Conservation (phyloP, 2,329 filamentous ascomycete genomes). For the Diaporthe sp. region DNA sequence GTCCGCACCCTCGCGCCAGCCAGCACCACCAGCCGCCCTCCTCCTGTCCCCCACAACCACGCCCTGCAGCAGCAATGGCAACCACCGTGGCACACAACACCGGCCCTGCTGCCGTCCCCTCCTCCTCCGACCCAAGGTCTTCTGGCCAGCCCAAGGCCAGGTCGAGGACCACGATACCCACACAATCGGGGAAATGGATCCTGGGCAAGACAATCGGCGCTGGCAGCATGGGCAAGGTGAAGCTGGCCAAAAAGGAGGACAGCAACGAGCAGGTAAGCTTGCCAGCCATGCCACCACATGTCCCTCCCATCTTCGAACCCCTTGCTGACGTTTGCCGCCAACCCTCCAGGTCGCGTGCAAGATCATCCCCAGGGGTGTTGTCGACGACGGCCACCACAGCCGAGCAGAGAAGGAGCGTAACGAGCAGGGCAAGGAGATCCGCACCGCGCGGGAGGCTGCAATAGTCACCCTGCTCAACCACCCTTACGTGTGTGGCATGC, state of each 20-base stretch:
- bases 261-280: constrained; percentile 86
- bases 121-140: constrained; percentile 61
- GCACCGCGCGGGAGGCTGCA: constrained; percentile 93
- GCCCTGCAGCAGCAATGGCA: constrained; percentile 46
- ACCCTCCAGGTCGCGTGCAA: constrained; percentile 86
- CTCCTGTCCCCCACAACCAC: constrained; percentile 46
- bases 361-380: constrained; percentile 91
- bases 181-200: constrained; percentile 92
- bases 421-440: constrained; percentile 95
- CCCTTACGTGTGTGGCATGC: constrained; percentile 95
- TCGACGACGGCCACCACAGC: constrained; percentile 83
- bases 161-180: constrained; percentile 86
- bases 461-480: constrained; percentile 96
- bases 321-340: constrained; percentile 28
- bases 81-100: constrained; percentile 61
- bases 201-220: constrained; percentile 97
- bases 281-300: not conserved
- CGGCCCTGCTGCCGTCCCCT: constrained; percentile 63
- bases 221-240: constrained; percentile 99
- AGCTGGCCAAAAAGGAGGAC: constrained; percentile 90
- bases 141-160: constrained; percentile 63
- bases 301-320: constrained; percentile 19
- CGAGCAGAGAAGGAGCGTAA: constrained; percentile 85
- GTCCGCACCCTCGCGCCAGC: constrained; percentile 62
- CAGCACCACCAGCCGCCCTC: constrained; percentile 58